Conservation (phyloP, 495 filamentous ascomycete genomes). For the Rusavskia elegans region DNA sequence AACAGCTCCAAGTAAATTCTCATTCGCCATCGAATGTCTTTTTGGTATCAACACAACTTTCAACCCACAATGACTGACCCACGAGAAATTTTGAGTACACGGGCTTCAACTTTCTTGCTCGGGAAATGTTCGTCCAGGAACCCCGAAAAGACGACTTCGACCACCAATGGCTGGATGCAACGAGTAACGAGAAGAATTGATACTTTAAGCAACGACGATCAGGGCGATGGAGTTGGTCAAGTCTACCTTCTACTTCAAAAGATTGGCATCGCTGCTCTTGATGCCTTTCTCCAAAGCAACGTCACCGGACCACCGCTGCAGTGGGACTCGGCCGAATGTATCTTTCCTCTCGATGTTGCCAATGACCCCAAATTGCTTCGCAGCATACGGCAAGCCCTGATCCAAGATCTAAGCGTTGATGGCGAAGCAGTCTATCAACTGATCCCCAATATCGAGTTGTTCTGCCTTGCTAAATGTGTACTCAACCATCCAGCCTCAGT, state of each 20-base stretch:
- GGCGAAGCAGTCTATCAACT: slow-evolving; percentile 76
- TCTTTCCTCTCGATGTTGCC: slow-evolving; percentile 32
- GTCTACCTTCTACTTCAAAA: slow-evolving; percentile 21
- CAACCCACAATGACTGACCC: no score
- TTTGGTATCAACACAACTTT: no score
- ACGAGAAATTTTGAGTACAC: no score
- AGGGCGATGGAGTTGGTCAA: no score
- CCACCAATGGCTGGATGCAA: no score
- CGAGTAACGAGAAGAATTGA: no score
- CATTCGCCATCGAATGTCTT: no score
- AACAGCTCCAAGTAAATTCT: no score
- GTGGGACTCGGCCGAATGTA: slow-evolving; percentile 31
- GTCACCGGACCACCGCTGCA: slow-evolving; percentile 74
- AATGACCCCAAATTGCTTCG: slow-evolving; percentile 13
- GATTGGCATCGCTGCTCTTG: slow-evolving; percentile 55
- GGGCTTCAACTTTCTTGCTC: no score
- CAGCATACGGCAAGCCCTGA: slow-evolving; percentile 31
- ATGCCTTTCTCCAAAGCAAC: slow-evolving; percentile 79
- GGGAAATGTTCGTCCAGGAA: no score
- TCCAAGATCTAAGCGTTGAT: slow-evolving; percentile 57
- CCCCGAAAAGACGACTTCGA: no score
- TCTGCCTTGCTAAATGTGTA: slow-evolving; percentile 57
- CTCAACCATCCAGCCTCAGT: slow-evolving; percentile 31
- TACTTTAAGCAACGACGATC: no score
- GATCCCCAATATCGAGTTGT: slow-evolving; percentile 66